A percentile compares a stretch with the other conserved stretches of the same genome.
Evolutionary conservation across 2,329 filamentous ascomycete species (phyloP).

Genomic region (Alternaria metachromatica): DNA sequence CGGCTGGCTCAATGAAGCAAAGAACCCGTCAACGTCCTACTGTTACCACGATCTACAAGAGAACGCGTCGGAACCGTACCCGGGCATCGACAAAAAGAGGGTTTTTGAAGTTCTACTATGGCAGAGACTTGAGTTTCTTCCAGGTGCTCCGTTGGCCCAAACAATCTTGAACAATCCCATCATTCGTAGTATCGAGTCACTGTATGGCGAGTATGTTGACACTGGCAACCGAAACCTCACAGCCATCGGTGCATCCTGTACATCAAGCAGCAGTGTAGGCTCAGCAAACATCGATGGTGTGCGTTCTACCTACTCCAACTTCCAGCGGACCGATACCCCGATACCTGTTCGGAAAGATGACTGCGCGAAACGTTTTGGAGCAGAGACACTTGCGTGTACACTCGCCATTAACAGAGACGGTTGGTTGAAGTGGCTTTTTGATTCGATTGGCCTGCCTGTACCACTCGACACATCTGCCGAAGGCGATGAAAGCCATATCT

Average conservation of each 20-base stretch:
- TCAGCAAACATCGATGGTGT: not conserved
- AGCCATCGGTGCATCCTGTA: not conserved
- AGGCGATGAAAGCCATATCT: too few species aligned
- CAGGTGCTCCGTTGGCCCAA: too few species aligned
- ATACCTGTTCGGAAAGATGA: fast-evolving
- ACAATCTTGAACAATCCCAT: too few species aligned
- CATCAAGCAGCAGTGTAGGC: not conserved
- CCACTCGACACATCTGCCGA: too few species aligned
- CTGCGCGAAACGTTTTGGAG: not conserved
- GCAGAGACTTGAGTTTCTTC: too few species aligned
- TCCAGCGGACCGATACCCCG: not conserved
- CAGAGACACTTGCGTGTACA: not conserved
- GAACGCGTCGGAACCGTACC: not conserved
- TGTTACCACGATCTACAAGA: not conserved
- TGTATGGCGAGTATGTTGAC: not conserved
- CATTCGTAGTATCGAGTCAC: not conserved
- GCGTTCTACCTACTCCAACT: not conserved
- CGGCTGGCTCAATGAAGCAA: not conserved
- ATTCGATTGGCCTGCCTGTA: not conserved
- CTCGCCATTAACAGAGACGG: not conserved
- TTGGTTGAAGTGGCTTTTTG: not conserved
- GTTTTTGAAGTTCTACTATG: not conserved
- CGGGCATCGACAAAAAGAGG: not conserved
- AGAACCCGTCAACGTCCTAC: not conserved
- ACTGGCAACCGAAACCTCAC: too few species aligned